Percentiles rank a stretch among this genome's conserved stretches.
phyloP scores from a whole-genome alignment of 1,284 basidiomycete species.

The Ceratobasidium sp. region DNA sequence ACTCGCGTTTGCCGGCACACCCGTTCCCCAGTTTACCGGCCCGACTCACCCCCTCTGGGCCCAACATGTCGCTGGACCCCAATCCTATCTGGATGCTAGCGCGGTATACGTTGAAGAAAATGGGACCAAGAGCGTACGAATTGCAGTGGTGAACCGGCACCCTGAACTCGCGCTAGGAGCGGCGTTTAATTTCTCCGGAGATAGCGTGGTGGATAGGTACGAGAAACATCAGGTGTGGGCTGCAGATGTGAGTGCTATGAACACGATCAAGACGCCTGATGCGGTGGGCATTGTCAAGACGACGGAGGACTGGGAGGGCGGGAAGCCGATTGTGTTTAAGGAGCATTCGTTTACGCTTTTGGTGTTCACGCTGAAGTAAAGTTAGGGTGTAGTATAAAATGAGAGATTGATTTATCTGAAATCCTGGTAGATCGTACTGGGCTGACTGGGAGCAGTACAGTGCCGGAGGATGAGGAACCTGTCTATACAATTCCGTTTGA shows the following conservation, averaged over 20 bases:
- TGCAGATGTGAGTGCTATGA: constrained; percentile 52
- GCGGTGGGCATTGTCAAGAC: constrained; percentile 53
- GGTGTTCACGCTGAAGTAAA: constrained; percentile 13
- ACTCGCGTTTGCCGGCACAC: constrained; percentile 49
- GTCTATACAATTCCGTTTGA: too few species aligned
- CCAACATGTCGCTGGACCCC: constrained; percentile 57
- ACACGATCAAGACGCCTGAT: constrained; percentile 55
- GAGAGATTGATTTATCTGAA: background rate
- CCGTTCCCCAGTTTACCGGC: constrained; percentile 33
- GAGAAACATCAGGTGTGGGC: constrained; percentile 60
- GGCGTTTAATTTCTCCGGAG: constrained; percentile 50
- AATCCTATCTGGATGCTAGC: constrained; percentile 58
- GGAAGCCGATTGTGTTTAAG: constrained; percentile 53
- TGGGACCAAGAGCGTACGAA: constrained; percentile 51
- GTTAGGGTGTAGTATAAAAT: background rate
- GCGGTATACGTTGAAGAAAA: constrained; percentile 53
- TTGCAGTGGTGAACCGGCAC: constrained; percentile 60
- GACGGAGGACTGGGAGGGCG: constrained; percentile 50
- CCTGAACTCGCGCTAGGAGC: constrained; percentile 50
- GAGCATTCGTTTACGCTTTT: constrained; percentile 58
- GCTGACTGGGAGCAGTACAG: background rate
- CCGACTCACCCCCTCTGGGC: constrained; percentile 55
- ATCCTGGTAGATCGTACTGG: background rate
- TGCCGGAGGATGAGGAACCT: background rate
- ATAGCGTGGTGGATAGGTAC: constrained; percentile 43